Evolutionary conservation across 1,284 basidiomycete species (phyloP).

Genomic region (Tetrapyrgos nigripes): DNA sequence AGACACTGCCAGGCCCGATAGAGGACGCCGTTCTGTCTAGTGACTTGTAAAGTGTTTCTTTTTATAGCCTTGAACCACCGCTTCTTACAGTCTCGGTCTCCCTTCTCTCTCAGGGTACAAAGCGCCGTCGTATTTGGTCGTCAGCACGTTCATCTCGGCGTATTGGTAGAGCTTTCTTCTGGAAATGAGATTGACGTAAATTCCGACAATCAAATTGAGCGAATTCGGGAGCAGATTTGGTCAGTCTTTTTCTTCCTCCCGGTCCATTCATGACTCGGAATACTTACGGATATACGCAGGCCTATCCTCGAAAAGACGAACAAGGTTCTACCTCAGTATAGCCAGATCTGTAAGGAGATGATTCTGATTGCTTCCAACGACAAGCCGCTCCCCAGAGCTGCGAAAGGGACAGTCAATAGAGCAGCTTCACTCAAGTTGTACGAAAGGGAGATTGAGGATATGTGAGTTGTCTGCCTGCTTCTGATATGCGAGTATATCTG

Average conservation of each 20-base stretch:
- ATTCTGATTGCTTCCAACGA: slow-evolving; percentile 12
- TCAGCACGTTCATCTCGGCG: slow-evolving; percentile 13
- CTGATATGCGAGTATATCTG: no score
- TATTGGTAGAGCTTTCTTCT: slow-evolving; percentile 13
- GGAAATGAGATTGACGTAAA: slow-evolving; percentile 5
- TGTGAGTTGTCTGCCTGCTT: slow-evolving; percentile 20
- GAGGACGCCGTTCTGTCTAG: slow-evolving; percentile 40
- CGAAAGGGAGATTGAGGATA: slow-evolving; percentile 19
- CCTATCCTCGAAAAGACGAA: slow-evolving; percentile 9
- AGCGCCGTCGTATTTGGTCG: slow-evolving; percentile 15
- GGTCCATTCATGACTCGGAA: no score
- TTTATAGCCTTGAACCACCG: neutral
- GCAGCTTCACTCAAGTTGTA: slow-evolving; percentile 17
- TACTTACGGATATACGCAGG: slow-evolving; percentile 4
- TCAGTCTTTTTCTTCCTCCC: neutral
- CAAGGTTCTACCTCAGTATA: slow-evolving; percentile 9
- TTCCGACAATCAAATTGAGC: no score
- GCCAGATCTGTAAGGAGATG: no score
- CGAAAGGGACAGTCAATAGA: slow-evolving; percentile 23
- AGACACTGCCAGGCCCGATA: slow-evolving; percentile 45
- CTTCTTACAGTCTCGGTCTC: neutral
- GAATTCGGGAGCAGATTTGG: slow-evolving; percentile 12
- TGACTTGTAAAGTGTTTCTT: slow-evolving; percentile 33
- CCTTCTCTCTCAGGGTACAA: neutral
- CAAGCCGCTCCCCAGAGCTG: slow-evolving; percentile 22